Base-by-base conservation (phyloP, 352 stramenopile species). In the Phytophthora tubulina region DNA sequence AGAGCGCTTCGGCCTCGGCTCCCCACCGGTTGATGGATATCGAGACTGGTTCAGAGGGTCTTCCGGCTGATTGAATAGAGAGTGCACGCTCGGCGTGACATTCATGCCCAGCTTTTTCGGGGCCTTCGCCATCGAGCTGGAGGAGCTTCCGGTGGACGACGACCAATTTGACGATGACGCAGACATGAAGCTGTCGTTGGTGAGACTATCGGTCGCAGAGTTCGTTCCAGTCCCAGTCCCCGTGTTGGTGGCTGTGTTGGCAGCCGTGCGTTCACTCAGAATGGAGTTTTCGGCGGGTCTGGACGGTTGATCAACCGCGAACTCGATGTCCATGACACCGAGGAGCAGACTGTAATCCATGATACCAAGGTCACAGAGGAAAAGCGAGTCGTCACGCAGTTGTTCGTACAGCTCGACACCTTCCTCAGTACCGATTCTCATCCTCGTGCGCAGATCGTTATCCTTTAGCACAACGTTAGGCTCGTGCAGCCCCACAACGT, bases 341-440 rank as follows among this genome's bases (percentile, higher is more conserved):
- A 97, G 73, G n/a, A 97, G 70, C 15, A 97, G 63, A 57, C 86
- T 96, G 75, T 97, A 97, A 67, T 97, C 92, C 92, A 97, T 97
- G 63, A 97, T 96, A 4, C 90, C 90, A 1, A 91, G 67, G 8
- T 84, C 58, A 50, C 83, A 87, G 3, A 97, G 65, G 53, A 97
- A 96, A 1, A 87, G 46, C 35, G 86, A 93, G 71, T 97, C 91
- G 10, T 90, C 78, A 0, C 80, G 74, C 42, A 97, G 53, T 35
- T 92, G 76, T 31, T 92, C 80, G 53, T 84, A 95, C 14, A 96
- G 46, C 41, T 82, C 71, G 9, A 81, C 76, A 7, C 88, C 88
- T 68, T 82, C 78, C 3, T 85, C 70, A 0, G 54, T 69, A 2
- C 84, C 85, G n/a, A 97, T 92, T 13, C 85, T 79, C 85, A 97